Evolutionary conservation across 495 filamentous ascomycete genomes (phyloP), one percentile per base, ranked within the genome.

Genomic region (Penicillium bialowiezense): DNA sequence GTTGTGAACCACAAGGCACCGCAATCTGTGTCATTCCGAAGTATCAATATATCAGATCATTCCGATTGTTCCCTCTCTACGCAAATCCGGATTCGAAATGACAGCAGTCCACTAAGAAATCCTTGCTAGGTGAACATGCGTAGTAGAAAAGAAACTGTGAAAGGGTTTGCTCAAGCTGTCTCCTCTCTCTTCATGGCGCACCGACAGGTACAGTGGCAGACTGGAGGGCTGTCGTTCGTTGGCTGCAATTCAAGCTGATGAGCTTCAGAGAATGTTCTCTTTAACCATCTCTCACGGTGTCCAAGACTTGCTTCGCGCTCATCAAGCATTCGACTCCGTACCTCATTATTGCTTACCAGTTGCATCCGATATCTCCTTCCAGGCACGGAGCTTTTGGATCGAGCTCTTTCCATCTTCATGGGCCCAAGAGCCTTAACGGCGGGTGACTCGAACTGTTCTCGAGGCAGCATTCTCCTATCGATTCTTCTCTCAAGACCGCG

Each of bases 301-400:
- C 59, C 59, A 37, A 69, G 38, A 5, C 59, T 44, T 18, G 61
- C 56, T 41, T 72, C 67, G 17, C 64, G 64, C 7, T 59, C 29
- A 10, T 63, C 57, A 31, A 68, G 55, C 37, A 70, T 57, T 36
- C 58, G 64, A 29, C 48, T 62, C 5, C 69, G 61, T 15, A 64
- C 43, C 8, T 68, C 67, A 41, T 64, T 37, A 5, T 63, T 60
- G n/a, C 53, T 56, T 15, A 64, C 43, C 17, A 54, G 36, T 10
- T 56, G 40, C 24, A 59, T 53, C 15, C 52, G 50, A 48, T 51
- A 53, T 20, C 36, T 50, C 17, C 38, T 39, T 10, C 34, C 35
- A 15, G 44, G 10, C 10, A 9, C 9, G 2, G 44, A 23, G 17
- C 54, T 50, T 24, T 38, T 38, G 5, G 44, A 32, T 10, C 26